A percentile compares a stretch with the other conserved stretches of the same genome.
Evolutionary conservation across 1,284 basidiomycete genomes (phyloP).

Genomic region (Ceraceosorus guamensis): DNA sequence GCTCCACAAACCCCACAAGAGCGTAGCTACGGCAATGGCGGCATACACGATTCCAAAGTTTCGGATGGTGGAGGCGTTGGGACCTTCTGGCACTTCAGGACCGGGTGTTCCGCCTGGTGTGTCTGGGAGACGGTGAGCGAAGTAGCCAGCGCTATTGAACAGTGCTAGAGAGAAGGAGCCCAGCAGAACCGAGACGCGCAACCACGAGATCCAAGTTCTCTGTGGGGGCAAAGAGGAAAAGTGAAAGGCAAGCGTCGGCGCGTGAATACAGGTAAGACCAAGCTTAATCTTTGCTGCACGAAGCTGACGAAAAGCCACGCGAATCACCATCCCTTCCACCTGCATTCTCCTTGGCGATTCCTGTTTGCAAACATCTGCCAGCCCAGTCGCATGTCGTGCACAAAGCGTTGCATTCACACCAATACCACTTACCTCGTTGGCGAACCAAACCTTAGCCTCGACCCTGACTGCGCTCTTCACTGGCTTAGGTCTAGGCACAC

Average conservation of each 20-base stretch:
- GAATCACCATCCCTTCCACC: too few species aligned
- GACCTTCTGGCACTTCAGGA: slow-evolving; percentile 17
- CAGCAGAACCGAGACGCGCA: slow-evolving; percentile 75
- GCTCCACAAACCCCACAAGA: slow-evolving; percentile 71
- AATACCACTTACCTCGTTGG: slow-evolving; percentile 51
- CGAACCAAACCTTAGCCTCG: slow-evolving; percentile 48
- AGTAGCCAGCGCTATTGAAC: slow-evolving; percentile 67
- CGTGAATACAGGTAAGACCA: too few species aligned
- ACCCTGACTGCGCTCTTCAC: slow-evolving; percentile 40
- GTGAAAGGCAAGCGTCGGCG: too few species aligned
- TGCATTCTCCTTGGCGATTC: too few species aligned
- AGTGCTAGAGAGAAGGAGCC: slow-evolving; percentile 79
- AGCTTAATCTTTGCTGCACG: too few species aligned
- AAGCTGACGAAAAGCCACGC: too few species aligned
- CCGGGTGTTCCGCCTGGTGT: slow-evolving; percentile 5
- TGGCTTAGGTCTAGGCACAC: slow-evolving; percentile 54
- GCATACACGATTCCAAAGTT: slow-evolving; percentile 81
- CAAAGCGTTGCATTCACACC: background rate
- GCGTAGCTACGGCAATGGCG: slow-evolving; percentile 53
- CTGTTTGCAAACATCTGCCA: too few species aligned
- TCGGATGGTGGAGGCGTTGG: slow-evolving; percentile 61
- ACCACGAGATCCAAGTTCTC: slow-evolving; percentile 75
- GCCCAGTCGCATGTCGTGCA: too few species aligned
- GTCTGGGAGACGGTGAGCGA: slow-evolving; percentile 18
- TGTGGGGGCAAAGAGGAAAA: slow-evolving; percentile 1